These are phyloP conservation scores for Neurospora intermedia DNA, from an alignment of 495 filamentous ascomycete genomes.

Conservation along the genomic window DNA sequence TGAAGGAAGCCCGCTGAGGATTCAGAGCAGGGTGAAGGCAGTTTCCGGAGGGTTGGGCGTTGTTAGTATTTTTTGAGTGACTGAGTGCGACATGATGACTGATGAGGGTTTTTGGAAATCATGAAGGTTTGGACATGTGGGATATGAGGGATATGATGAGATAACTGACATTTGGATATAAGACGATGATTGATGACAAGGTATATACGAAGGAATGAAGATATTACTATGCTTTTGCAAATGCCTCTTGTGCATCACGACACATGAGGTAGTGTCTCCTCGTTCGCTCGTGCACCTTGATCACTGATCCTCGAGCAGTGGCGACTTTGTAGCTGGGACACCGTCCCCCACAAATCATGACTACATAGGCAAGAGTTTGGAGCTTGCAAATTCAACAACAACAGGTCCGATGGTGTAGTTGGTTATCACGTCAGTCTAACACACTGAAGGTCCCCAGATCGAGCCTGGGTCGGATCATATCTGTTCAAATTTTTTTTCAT, in stretches of 20 bases:
- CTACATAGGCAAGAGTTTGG: accelerated
- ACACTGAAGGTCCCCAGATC: neutral
- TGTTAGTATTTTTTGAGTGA: conserved; percentile 20
- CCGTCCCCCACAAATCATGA: neutral
- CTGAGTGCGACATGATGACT: no score
- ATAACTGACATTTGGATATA: neutral
- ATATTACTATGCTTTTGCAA: neutral
- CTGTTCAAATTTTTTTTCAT: neutral
- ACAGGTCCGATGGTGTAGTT: neutral
- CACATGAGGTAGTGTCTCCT: no score
- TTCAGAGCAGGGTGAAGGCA: conserved; percentile 30
- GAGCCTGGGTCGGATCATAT: neutral
- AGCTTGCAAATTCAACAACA: neutral
- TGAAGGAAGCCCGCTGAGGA: conserved; percentile 36
- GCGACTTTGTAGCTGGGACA: neutral
- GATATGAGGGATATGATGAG: neutral
- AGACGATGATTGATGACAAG: neutral
- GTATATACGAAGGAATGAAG: neutral
- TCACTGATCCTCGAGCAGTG: neutral
- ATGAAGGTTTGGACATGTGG: neutral
- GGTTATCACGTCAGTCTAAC: neutral
- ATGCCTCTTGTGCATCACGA: no score
- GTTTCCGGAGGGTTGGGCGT: conserved; percentile 24
- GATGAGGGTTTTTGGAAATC: neutral
- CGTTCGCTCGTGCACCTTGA: no score